Conservation (phyloP, 768 basidiomycete species). For the Stropharia rugosoannulata region DNA sequence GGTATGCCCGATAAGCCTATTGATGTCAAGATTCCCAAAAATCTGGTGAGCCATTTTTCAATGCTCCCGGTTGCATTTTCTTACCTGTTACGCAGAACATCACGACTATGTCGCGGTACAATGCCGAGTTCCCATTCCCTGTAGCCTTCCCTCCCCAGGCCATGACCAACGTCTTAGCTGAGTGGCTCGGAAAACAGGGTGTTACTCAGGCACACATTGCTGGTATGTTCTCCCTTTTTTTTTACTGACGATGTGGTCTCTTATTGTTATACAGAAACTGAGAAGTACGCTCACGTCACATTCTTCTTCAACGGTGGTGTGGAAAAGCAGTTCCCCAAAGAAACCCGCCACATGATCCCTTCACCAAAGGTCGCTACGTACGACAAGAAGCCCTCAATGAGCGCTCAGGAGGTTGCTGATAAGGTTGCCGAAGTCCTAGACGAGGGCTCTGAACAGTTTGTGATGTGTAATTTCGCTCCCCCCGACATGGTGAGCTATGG, state of each 20-base stretch:
- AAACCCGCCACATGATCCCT: conserved; percentile 85
- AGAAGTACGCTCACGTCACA: conserved; percentile 96
- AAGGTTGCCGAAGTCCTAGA: conserved; percentile 88
- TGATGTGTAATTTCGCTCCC: conserved; percentile 98
- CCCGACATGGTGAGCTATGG: conserved; percentile 91
- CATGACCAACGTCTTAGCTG: conserved; percentile 94
- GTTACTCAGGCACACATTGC: conserved; percentile 89
- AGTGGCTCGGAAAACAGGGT: conserved; percentile 80
- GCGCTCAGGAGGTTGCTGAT: conserved; percentile 83
- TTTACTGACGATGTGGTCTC: neutral
- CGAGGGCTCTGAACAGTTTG: conserved; percentile 72
- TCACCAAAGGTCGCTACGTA: conserved; percentile 96
- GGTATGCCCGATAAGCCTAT: conserved; percentile 83
- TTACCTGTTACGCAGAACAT: conserved; percentile 52
- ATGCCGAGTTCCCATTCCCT: conserved; percentile 84
- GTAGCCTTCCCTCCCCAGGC: conserved; percentile 92
- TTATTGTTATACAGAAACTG: conserved; percentile 61
- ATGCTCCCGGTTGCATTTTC: neutral
- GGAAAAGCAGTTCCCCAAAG: conserved; percentile 84
- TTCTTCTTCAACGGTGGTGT: conserved; percentile 99
- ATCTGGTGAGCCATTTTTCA: conserved; percentile 54
- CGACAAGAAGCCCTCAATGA: conserved; percentile 90
- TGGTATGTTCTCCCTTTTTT: conserved; percentile 39
- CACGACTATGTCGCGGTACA: conserved; percentile 94
- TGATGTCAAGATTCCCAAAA: conserved; percentile 77